Evolutionary conservation across 2,329 filamentous ascomycete species (phyloP), one percentile per base, ranked within the genome.

Genomic region (Ceratocystis destructans): DNA sequence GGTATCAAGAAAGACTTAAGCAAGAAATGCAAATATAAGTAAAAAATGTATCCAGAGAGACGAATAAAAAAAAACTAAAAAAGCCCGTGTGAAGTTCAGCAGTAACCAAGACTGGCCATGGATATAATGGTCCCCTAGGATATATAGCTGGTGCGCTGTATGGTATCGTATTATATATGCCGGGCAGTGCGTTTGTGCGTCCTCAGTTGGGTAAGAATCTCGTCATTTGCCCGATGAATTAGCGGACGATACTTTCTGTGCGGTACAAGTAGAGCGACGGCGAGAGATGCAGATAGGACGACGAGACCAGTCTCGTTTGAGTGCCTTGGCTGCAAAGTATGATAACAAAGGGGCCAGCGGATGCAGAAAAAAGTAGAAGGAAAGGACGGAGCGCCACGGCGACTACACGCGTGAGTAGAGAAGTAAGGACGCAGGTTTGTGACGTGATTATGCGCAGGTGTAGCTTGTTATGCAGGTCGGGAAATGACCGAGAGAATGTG

Each of bases 281-380:
- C 17, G 55, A 20, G 22, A 57, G 53, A 57, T 31, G 28, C 53
- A 59, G 15, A 25, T 15, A 28, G 33, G 33, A n/a, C 31, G 31
- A 59, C 55, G 55, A 59, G 55, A 59, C 55, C 55, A 37, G 55
- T 59, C 55, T 59, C 55, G 55, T 15, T 59, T 33, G 12, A 15
- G 37, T 12, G 37, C 37, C 37, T 41, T 41, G 4, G 3, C 12
- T 41, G 12, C 37, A 41, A 41, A 41, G 37, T 12, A 41, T 10
- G 37, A 41, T 41, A 15, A 41, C 12, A 4, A 41, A 41, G 37
- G 37, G 37, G 12, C 37, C 12, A 31, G 55, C 33, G 48, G 2
- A 25, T 53, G 17, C 25, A 53, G 48, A 22, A 25, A 53, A 10
- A 28, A 25, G 25, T 6, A 28, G 12, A 28, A 28, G 20, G n/a